phyloP scores from a whole-genome alignment of 208 protist species.

The Plasmodiophora brassicae region DNA sequence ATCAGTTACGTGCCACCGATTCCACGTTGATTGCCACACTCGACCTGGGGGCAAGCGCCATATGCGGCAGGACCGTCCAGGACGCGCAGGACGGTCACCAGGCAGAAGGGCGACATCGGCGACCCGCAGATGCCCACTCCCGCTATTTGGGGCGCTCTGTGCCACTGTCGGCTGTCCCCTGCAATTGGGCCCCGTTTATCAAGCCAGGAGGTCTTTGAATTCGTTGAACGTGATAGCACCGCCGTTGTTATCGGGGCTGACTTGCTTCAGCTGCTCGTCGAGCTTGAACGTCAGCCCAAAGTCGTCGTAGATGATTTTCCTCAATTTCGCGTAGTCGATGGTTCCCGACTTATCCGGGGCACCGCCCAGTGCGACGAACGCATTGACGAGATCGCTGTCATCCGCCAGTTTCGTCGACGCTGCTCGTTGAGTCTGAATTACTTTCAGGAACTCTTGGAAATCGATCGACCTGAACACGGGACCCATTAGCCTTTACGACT shows the following conservation, averaged over 20 bases:
- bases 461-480: conserved; percentile 6
- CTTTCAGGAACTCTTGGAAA: conserved; percentile 16
- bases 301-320: conserved; percentile 15
- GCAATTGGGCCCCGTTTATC: no score
- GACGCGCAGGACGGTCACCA: no score
- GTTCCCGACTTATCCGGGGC: neutral
- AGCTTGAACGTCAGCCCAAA: neutral
- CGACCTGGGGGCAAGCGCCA: no score
- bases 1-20: no score
- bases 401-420: neutral
- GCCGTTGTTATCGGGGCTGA: neutral
- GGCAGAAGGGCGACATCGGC: no score
- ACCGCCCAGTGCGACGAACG: neutral
- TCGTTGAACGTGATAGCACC: neutral
- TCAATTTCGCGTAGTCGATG: neutral
- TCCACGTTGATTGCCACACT: no score
- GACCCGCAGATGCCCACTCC: no score
- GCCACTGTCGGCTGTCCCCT: no score
- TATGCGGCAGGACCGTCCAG: no score
- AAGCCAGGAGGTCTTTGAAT: no score
- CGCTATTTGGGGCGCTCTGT: no score
- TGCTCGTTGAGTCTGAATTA: neutral
- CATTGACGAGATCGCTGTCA: neutral
- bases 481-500: neutral
- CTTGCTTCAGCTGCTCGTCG: conserved; percentile 9